These are phyloP conservation scores for Porogramme epimiltina DNA, from an alignment of 1,284 basidiomycete genomes.

Conservation along the genomic window DNA sequence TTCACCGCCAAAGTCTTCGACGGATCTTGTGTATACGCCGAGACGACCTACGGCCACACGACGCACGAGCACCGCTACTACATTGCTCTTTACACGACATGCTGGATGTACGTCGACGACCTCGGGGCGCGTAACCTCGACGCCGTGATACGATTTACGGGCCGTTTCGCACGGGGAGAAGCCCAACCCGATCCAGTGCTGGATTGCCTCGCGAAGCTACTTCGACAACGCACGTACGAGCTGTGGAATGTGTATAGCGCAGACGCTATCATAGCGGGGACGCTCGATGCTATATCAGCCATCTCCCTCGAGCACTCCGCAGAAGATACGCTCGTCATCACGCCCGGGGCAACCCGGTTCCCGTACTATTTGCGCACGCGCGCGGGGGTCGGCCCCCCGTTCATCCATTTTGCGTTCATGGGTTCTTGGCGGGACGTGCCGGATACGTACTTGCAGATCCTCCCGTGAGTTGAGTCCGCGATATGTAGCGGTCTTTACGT, in stretches of 20 bases:
- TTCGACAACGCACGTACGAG: conserved; percentile 11
- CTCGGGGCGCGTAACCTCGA: conserved; percentile 4
- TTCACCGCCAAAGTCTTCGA: conserved; percentile 11
- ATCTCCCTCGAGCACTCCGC: conserved; percentile 17
- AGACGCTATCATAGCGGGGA: conserved; percentile 16
- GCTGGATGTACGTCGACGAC: conserved; percentile 16
- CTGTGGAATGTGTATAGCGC: conserved; percentile 15
- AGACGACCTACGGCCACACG: conserved; percentile 14
- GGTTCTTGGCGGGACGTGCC: conserved; percentile 8
- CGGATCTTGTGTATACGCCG: conserved; percentile 9
- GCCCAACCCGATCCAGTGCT: conserved; percentile 12
- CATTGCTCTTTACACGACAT: conserved; percentile 16
- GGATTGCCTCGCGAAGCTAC: conserved; percentile 7
- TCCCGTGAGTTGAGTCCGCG: conserved; percentile 14
- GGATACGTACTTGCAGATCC: conserved; percentile 18
- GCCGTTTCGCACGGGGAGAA: conserved; percentile 12
- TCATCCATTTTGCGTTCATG: conserved; percentile 18
- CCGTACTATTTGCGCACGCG: conserved; percentile 15
- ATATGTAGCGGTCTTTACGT: neutral
- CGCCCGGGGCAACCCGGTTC: conserved; percentile 11
- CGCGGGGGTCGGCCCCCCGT: conserved; percentile 16
- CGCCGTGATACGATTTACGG: conserved; percentile 13
- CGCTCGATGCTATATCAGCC: conserved; percentile 14
- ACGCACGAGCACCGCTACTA: conserved; percentile 11
- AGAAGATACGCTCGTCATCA: conserved; percentile 2